Percentiles rank a stretch among this genome's conserved stretches.
phyloP scores from a whole-genome alignment of 1,284 basidiomycete species.

The Ustilago loliicola region DNA sequence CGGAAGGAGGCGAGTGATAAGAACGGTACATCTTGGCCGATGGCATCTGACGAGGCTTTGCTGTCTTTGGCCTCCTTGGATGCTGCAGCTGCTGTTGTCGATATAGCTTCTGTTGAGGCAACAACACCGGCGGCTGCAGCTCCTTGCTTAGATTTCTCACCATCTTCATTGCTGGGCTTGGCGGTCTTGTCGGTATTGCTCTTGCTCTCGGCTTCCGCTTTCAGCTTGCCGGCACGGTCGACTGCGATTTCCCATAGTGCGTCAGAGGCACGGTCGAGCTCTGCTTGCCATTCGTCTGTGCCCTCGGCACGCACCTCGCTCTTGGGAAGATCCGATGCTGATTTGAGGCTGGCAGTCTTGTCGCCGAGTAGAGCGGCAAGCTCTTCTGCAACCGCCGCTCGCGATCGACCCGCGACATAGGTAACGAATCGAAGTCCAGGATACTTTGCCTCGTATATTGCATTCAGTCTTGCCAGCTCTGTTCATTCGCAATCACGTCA shows the following conservation, averaged over 20 bases:
- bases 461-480: slow-evolving; percentile 59
- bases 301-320: slow-evolving; percentile 23
- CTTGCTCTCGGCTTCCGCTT: slow-evolving; percentile 21
- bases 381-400: slow-evolving; percentile 72
- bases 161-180: slow-evolving; percentile 25
- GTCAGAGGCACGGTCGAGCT: slow-evolving; percentile 62
- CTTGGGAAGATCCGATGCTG: slow-evolving; percentile 38
- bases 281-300: slow-evolving; percentile 56
- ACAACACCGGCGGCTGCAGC: not conserved
- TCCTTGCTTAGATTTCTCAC: slow-evolving; percentile 29
- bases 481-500: not conserved
- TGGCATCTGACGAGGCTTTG: slow-evolving; percentile 25
- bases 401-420: slow-evolving; percentile 70
- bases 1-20: slow-evolving; percentile 66
- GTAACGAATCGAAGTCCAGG: slow-evolving; percentile 68
- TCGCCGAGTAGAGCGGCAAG: slow-evolving; percentile 51
- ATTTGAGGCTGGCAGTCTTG: slow-evolving; percentile 26
- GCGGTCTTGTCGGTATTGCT: slow-evolving; percentile 1
- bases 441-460: slow-evolving; percentile 63
- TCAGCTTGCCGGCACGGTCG: slow-evolving; percentile 61
- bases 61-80: slow-evolving; percentile 11
- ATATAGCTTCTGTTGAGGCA: not conserved
- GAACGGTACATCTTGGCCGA: slow-evolving; percentile 64
- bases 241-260: slow-evolving; percentile 66
- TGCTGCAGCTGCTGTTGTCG: slow-evolving; percentile 5